Evolutionary conservation across 2,329 filamentous ascomycete species (phyloP).

Genomic region (Cladosporium sp.): DNA sequence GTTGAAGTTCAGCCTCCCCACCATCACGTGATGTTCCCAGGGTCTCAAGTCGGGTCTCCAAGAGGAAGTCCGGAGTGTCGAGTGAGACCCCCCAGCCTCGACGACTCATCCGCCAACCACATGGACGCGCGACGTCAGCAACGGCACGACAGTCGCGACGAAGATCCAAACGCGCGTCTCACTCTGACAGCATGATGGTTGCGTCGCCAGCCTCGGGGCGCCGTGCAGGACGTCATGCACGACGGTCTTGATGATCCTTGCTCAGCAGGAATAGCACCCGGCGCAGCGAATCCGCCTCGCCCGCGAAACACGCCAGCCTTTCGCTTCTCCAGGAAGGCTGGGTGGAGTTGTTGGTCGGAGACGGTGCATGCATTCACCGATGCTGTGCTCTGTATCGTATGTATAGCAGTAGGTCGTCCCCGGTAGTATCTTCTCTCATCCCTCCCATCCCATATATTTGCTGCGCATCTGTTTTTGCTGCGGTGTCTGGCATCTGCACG

Average conservation of each 20-base stretch:
- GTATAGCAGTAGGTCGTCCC: no score
- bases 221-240: slow-evolving; percentile 9
- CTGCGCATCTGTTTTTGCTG: background rate
- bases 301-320: slow-evolving; percentile 11
- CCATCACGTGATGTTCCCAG: background rate
- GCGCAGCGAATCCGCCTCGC: background rate
- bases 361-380: slow-evolving; percentile 1
- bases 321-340: background rate
- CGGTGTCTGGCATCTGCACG: no score
- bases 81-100: background rate
- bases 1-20: background rate
- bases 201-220: background rate
- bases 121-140: slow-evolving; percentile 5
- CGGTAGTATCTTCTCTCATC: no score
- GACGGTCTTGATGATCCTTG: slow-evolving; percentile 5
- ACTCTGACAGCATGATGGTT: background rate
- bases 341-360: background rate
- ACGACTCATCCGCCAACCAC: slow-evolving; percentile 11
- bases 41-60: slow-evolving; percentile 1
- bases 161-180: slow-evolving; percentile 4
- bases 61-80: background rate
- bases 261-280: slow-evolving; percentile 1
- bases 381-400: background rate
- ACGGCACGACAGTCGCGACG: background rate
- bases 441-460: background rate